Conservation (phyloP, 768 basidiomycete species). For the Filobasidium floriforme region DNA sequence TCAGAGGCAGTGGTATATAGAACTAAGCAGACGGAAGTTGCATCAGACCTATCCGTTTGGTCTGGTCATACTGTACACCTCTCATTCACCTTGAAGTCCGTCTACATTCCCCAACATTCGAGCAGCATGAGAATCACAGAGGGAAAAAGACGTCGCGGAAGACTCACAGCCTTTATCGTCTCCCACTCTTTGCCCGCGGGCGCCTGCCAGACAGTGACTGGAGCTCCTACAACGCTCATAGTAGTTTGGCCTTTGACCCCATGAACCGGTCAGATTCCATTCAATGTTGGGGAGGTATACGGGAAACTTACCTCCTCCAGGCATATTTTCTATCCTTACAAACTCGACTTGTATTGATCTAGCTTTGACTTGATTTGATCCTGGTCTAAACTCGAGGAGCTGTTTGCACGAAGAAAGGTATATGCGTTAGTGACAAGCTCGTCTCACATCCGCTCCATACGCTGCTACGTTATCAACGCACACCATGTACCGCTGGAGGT, state of each 20-base stretch:
- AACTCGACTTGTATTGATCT: slow-evolving; percentile 89
- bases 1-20: slow-evolving; percentile 82
- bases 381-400: slow-evolving; percentile 68
- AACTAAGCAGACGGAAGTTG: slow-evolving; percentile 64
- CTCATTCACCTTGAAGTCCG: slow-evolving; percentile 15
- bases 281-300: not conserved
- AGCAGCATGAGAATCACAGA: slow-evolving; percentile 8
- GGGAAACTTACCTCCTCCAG: slow-evolving; percentile 53
- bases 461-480: not conserved
- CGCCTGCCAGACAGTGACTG: slow-evolving; percentile 74
- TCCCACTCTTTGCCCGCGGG: slow-evolving; percentile 59
- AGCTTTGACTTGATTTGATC: slow-evolving; percentile 64
- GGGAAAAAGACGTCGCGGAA: not conserved
- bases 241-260: slow-evolving; percentile 12
- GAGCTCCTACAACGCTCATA: slow-evolving; percentile 49
- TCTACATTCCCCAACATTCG: slow-evolving; percentile 13
- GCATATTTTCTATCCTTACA: slow-evolving; percentile 70
- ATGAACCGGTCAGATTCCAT: slow-evolving; percentile 24
- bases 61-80: not conserved
- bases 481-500: slow-evolving; percentile 39
- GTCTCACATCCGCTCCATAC: too few species aligned
- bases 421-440: too few species aligned
- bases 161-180: slow-evolving; percentile 58
- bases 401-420: not conserved
- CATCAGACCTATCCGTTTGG: not conserved